Conservation (phyloP, 2,329 filamentous ascomycete species). For the Aspergillus sp. region DNA sequence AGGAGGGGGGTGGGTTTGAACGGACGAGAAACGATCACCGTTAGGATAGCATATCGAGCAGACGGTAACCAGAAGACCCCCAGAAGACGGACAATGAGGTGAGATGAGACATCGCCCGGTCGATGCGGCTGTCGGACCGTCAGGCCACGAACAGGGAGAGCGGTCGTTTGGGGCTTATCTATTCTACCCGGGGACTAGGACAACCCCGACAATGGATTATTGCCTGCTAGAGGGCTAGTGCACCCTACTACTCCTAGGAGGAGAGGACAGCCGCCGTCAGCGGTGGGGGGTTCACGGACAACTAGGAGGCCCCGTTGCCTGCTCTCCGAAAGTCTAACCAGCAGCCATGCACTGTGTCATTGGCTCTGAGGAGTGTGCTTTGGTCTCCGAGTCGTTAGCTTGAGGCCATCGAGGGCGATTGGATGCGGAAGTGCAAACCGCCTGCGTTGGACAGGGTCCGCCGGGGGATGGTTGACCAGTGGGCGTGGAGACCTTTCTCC, state of each 20-base stretch:
- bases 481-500: slow-evolving; percentile 13
- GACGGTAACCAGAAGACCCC: slow-evolving; percentile 8
- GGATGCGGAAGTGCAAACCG: slow-evolving; percentile 2
- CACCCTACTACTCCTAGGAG: slow-evolving; percentile 5
- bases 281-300: slow-evolving; percentile 7
- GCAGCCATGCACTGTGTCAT: neutral
- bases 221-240: neutral
- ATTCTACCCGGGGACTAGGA: neutral
- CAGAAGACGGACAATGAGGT: slow-evolving; percentile 2
- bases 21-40: slow-evolving; percentile 4
- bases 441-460: slow-evolving; percentile 14
- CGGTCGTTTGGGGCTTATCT: slow-evolving; percentile 5
- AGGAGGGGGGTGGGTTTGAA: too few species aligned
- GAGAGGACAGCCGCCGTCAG: slow-evolving; percentile 3
- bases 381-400: slow-evolving; percentile 4
- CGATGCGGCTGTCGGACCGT: neutral
- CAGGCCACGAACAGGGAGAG: neutral
- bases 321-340: slow-evolving; percentile 13
- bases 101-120: neutral
- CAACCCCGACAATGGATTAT: slow-evolving; percentile 3
- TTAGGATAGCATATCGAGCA: slow-evolving; percentile 14
- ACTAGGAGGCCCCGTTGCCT: slow-evolving; percentile 11
- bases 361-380: slow-evolving; percentile 2
- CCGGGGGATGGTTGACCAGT: slow-evolving; percentile 11
- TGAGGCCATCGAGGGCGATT: slow-evolving; percentile 2